Evolutionary conservation across 2,329 filamentous ascomycete genomes (phyloP).

Genomic region (Colletotrichum cereale): DNA sequence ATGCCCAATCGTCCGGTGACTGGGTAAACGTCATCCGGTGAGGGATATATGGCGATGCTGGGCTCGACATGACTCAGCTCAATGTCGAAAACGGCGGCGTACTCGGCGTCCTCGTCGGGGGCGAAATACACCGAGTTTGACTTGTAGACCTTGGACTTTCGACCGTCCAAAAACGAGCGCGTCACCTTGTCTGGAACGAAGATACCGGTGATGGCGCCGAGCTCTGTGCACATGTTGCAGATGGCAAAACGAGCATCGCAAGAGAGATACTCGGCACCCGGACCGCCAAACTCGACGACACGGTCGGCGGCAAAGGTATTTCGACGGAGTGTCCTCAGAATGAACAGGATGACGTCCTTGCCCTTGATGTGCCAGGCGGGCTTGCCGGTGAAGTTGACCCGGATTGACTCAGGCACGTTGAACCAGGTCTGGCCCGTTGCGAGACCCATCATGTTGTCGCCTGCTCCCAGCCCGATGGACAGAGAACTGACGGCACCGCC

Average conservation of each 20-base stretch:
- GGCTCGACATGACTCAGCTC: neutral
- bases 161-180: neutral
- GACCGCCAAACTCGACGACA: neutral
- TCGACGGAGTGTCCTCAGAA: neutral
- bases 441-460: constrained; percentile 53
- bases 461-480: constrained; percentile 52
- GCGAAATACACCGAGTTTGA: neutral
- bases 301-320: neutral
- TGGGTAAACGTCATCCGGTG: neutral
- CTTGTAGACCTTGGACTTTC: neutral
- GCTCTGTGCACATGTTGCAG: neutral
- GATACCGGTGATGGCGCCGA: neutral
- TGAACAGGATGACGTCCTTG: neutral
- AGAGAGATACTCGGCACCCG: constrained; percentile 5
- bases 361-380: constrained; percentile 39
- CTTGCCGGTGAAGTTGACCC: constrained; percentile 54
- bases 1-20: constrained; percentile 48
- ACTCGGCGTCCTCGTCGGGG: neutral
- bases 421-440: constrained; percentile 62
- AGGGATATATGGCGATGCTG: neutral
- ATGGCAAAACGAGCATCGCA: constrained; percentile 41
- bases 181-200: neutral
- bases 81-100: neutral
- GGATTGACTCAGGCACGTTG: constrained; percentile 56
- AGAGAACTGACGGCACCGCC: constrained; percentile 56